phyloP scores from a whole-genome alignment of 768 basidiomycete species.

The Termitomyces sp. region DNA sequence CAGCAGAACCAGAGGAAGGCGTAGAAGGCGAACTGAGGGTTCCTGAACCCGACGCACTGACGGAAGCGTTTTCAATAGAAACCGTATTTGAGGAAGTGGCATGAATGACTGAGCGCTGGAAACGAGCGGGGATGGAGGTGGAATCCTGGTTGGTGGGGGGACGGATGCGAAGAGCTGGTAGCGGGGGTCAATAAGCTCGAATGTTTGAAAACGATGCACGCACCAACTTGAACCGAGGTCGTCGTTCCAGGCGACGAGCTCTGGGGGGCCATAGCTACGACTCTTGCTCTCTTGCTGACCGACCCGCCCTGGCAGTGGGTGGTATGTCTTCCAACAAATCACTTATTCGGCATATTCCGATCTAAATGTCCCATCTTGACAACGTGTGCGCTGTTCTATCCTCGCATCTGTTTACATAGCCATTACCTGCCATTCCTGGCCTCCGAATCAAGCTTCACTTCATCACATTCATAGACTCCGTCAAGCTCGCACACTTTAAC shows the following conservation, averaged over 20 bases:
- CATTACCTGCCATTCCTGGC: neutral
- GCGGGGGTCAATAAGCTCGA: constrained; percentile 17
- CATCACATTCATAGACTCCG: neutral
- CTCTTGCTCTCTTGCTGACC: constrained; percentile 28
- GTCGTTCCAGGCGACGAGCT: constrained; percentile 69
- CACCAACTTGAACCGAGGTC: constrained; percentile 93
- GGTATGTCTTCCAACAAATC: constrained; percentile 30
- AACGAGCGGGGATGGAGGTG: constrained; percentile 86
- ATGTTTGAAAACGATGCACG: constrained; percentile 34
- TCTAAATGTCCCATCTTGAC: constrained; percentile 13
- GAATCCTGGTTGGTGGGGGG: constrained; percentile 85
- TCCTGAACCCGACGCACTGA: constrained; percentile 48
- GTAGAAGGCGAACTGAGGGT: constrained; percentile 48
- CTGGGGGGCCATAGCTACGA: constrained; percentile 68
- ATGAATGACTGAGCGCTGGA: constrained; percentile 88
- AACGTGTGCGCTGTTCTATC: neutral
- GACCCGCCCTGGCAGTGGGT: constrained; percentile 7
- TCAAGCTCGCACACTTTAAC: neutral
- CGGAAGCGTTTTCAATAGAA: constrained; percentile 71
- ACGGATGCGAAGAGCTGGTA: constrained; percentile 81
- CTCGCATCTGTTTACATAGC: neutral
- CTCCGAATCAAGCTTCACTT: neutral
- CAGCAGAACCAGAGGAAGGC: constrained; percentile 40
- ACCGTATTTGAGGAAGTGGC: constrained; percentile 73
- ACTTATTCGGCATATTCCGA: constrained; percentile 36